These are phyloP conservation scores for Penicillium coffeae DNA, from an alignment of 495 filamentous ascomycete species.

Conservation along the genomic window DNA sequence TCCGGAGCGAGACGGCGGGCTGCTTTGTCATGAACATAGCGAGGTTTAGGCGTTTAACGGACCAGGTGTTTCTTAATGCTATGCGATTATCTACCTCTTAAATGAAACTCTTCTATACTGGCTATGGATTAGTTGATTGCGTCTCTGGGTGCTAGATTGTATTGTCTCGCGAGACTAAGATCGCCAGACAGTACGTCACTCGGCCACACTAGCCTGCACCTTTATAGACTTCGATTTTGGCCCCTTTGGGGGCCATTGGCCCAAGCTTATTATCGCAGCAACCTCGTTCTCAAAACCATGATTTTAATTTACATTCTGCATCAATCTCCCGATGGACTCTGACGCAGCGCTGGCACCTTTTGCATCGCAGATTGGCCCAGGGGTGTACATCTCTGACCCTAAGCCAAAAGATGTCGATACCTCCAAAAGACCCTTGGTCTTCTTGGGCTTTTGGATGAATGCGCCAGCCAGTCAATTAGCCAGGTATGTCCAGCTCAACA, in stretches of 20 bases:
- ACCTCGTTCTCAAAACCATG: not conserved
- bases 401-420: not conserved
- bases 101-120: no score
- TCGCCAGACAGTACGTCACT: no score
- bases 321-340: not conserved
- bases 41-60: constrained; percentile 25
- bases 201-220: not conserved
- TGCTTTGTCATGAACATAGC: constrained; percentile 23
- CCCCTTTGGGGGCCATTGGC: not conserved
- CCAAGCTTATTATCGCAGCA: not conserved
- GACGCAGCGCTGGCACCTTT: not conserved
- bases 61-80: no score
- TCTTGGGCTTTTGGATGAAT: constrained; percentile 46
- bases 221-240: not conserved
- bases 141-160: no score
- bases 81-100: no score
- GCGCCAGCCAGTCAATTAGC: constrained; percentile 10
- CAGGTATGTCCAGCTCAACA: no score
- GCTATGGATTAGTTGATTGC: no score
- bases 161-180: no score
- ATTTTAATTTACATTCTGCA: not conserved
- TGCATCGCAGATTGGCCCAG: not conserved
- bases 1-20: not conserved
- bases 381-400: not conserved
- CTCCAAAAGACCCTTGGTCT: constrained; percentile 16